A percentile compares a stretch with the other conserved stretches of the same genome.
phyloP scores from a whole-genome alignment of 768 basidiomycete species.

The Dioszegia crocea region DNA sequence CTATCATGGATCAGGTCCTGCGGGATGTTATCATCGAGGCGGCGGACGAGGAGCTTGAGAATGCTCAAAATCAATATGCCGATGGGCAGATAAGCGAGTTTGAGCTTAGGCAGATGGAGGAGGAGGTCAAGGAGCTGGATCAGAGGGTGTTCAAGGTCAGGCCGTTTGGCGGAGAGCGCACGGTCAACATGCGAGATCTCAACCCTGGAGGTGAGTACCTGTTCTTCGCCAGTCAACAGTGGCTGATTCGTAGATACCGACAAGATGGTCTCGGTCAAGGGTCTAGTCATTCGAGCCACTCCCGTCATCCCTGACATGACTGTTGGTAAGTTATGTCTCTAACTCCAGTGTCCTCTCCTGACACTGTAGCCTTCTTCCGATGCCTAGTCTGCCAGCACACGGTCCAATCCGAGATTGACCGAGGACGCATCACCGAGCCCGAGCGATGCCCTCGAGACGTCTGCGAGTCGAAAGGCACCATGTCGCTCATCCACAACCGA shows the following conservation, averaged over 20 bases:
- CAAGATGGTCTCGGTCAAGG: constrained; percentile 92
- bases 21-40: constrained; percentile 88
- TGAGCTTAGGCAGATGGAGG: constrained; percentile 81
- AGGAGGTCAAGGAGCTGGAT: constrained; percentile 84
- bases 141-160: constrained; percentile 84
- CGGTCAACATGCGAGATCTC: constrained; percentile 85
- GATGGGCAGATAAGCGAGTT: constrained; percentile 59
- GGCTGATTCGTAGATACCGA: constrained; percentile 71
- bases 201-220: constrained; percentile 84
- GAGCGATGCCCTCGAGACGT: constrained; percentile 86
- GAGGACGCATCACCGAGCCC: constrained; percentile 96
- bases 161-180: constrained; percentile 70
- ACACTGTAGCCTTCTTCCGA: constrained; percentile 79
- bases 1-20: constrained; percentile 92
- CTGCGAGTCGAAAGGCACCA: constrained; percentile 78
- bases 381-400: constrained; percentile 94
- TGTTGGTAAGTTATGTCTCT: constrained; percentile 51
- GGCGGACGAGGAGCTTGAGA: constrained; percentile 64
- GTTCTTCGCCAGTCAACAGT: too few species aligned
- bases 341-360: background rate
- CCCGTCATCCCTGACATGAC: constrained; percentile 99
- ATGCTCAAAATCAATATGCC: constrained; percentile 51
- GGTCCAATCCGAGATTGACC: constrained; percentile 93
- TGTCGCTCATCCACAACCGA: constrained; percentile 94
- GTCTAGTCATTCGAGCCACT: constrained; percentile 93